Percentiles rank a stretch among this genome's conserved stretches.
phyloP scores from a whole-genome alignment of 2,329 filamentous ascomycete genomes.

The Penicillium decumbens region DNA sequence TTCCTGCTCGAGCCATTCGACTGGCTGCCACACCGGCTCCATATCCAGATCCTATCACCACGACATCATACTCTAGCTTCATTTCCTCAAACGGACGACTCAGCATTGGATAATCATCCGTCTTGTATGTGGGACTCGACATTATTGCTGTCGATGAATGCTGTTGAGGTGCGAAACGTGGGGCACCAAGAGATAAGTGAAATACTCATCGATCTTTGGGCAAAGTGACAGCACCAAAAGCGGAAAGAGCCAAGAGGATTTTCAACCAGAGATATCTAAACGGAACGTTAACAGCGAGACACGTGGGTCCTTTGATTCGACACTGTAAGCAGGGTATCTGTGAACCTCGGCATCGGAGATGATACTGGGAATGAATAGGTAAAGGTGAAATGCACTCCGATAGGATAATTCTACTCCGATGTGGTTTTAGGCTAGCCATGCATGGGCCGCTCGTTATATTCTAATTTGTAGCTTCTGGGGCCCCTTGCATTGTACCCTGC shows the following conservation, averaged over 20 bases:
- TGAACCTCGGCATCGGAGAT: background rate
- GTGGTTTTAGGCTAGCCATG: background rate
- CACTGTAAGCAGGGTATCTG: background rate
- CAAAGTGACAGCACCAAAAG: background rate
- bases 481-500: background rate
- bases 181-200: background rate
- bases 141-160: background rate
- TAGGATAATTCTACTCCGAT: background rate
- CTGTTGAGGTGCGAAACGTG: background rate
- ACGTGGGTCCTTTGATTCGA: background rate
- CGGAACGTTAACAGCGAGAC: background rate
- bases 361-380: background rate
- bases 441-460: background rate
- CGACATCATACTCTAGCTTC: conserved; percentile 53
- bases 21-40: conserved; percentile 63
- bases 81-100: conserved; percentile 7
- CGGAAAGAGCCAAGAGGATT: background rate
- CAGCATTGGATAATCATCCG: conserved; percentile 7
- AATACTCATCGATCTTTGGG: background rate
- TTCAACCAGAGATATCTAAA: background rate
- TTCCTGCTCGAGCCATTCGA: conserved; percentile 57
- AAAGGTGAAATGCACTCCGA: background rate
- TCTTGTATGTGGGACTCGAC: background rate
- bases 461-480: background rate
- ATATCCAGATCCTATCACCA: conserved; percentile 66